Percentiles rank a stretch among this genome's conserved stretches.
These are phyloP conservation scores for Xerocomus amazonicus DNA, from an alignment of 1,284 basidiomycete genomes.

Conservation along the genomic window DNA sequence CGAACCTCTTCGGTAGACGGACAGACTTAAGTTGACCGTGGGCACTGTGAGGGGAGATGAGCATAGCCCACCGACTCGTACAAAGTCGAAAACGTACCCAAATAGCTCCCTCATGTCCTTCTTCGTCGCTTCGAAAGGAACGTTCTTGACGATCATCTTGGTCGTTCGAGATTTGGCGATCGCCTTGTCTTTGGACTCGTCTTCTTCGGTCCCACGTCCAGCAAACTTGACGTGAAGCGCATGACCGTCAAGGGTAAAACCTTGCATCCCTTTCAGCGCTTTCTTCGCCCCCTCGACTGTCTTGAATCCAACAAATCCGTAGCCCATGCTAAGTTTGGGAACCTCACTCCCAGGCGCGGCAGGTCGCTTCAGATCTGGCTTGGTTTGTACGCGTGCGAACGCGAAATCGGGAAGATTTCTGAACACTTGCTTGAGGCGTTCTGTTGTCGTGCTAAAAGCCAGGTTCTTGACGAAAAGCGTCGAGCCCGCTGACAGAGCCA, in stretches of 20 bases:
- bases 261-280: conserved; percentile 79
- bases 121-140: conserved; percentile 95
- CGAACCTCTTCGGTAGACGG: conserved; percentile 84
- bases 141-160: conserved; percentile 96
- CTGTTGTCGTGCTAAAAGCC: conserved; percentile 83
- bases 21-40: conserved; percentile 93
- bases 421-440: conserved; percentile 70
- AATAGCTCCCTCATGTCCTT: conserved; percentile 90
- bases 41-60: conserved; percentile 45
- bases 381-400: conserved; percentile 91
- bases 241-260: conserved; percentile 86
- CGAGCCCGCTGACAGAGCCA: conserved; percentile 61
- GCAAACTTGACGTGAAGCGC: conserved; percentile 84
- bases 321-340: conserved; percentile 83
- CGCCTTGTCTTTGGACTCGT: conserved; percentile 42
- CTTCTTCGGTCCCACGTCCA: conserved; percentile 74
- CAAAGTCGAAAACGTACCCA: conserved; percentile 48
- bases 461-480: conserved; percentile 97
- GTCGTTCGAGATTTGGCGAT: conserved; percentile 59
- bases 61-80: neutral
- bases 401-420: conserved; percentile 77
- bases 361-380: conserved; percentile 78
- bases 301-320: conserved; percentile 93
- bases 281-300: conserved; percentile 69
- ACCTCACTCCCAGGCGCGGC: conserved; percentile 41